These are phyloP conservation scores for Giardia duodenalis DNA, from an alignment of 208 protist species.

Conservation along the genomic window DNA sequence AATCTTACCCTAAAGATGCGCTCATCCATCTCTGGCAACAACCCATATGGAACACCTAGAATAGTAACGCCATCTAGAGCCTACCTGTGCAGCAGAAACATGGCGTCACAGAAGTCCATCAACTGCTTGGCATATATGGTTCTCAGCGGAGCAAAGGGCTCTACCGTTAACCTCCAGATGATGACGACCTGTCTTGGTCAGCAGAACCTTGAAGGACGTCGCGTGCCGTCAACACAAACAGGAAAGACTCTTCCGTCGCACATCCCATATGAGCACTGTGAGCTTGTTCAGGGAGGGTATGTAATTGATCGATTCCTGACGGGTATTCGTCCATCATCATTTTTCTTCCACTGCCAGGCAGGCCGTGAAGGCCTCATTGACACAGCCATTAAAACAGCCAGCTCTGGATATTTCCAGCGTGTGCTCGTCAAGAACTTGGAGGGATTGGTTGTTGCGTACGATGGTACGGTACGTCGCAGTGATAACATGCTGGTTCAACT, in stretches of 20 bases:
- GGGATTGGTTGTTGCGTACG: constrained; percentile 47
- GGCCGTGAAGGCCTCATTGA: constrained; percentile 97
- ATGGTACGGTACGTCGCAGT: constrained; percentile 43
- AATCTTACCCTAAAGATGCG: neutral
- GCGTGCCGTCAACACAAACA: constrained; percentile 76
- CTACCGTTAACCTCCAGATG: constrained; percentile 87
- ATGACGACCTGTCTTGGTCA: constrained; percentile 84
- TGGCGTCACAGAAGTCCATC: neutral
- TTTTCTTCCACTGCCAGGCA: constrained; percentile 98
- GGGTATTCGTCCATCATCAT: constrained; percentile 90
- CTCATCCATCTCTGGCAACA: neutral
- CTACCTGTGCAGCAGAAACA: too few species aligned
- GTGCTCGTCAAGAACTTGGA: constrained; percentile 47
- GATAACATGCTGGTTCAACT: constrained; percentile 60
- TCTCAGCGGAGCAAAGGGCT: constrained; percentile 88
- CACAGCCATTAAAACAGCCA: constrained; percentile 97
- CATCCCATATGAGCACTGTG: constrained; percentile 29
- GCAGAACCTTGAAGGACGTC: constrained; percentile 89
- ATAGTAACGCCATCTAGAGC: neutral
- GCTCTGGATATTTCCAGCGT: constrained; percentile 69
- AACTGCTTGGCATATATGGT: constrained; percentile 75
- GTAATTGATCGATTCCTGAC: constrained; percentile 77
- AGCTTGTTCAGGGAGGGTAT: constrained; percentile 40
- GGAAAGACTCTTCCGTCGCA: constrained; percentile 81
- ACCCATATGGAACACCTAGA: neutral